Conservation (phyloP, 2,329 filamentous ascomycete species). For the Colletotrichum endophyticum region DNA sequence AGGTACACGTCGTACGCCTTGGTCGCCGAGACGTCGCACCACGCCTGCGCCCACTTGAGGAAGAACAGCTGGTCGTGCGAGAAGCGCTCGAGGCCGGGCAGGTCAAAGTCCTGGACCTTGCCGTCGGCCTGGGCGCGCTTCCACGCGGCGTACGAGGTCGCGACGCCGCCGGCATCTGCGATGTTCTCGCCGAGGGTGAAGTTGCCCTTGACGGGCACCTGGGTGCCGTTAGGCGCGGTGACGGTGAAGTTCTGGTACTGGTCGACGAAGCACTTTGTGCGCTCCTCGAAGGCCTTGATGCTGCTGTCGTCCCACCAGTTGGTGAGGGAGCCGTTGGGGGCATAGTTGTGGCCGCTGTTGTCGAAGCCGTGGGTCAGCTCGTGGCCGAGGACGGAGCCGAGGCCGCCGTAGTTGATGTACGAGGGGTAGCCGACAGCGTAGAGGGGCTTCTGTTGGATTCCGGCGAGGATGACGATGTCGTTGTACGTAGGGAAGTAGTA, state of each 20-base stretch:
- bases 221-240: conserved; percentile 56
- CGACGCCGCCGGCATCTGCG: conserved; percentile 71
- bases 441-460: conserved; percentile 68
- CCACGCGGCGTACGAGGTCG: conserved; percentile 70
- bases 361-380: conserved; percentile 76
- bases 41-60: conserved; percentile 65
- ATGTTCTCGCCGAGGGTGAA: conserved; percentile 74
- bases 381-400: conserved; percentile 70
- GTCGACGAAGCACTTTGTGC: conserved; percentile 68
- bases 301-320: conserved; percentile 71
- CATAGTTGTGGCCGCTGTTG: conserved; percentile 66
- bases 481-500: conserved; percentile 70
- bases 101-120: conserved; percentile 44
- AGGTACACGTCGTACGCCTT: conserved; percentile 55
- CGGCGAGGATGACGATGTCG: conserved; percentile 71
- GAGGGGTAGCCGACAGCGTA: conserved; percentile 67
- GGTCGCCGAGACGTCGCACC: conserved; percentile 68
- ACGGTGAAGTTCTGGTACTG: conserved; percentile 69
- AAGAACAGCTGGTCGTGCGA: conserved; percentile 75
- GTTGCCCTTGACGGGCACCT: conserved; percentile 64
- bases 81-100: conserved; percentile 67
- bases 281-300: conserved; percentile 59
- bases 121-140: conserved; percentile 57
- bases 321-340: conserved; percentile 66
- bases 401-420: conserved; percentile 70